Base-by-base conservation (phyloP, 495 filamentous ascomycete genomes). In the Cryomyces minteri region DNA sequence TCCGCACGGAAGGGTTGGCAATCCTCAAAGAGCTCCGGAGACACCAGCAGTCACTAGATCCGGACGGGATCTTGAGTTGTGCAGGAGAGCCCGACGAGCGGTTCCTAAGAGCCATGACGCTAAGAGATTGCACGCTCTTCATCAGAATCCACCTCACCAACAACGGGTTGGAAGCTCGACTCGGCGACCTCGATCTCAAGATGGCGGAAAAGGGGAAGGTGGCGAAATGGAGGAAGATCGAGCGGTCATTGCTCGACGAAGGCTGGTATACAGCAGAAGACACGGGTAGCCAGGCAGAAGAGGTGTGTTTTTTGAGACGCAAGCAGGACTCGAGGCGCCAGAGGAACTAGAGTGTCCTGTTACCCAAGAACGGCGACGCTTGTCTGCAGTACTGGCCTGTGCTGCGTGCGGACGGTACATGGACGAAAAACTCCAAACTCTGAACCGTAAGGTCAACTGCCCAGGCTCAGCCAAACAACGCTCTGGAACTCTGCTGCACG, bases 151-250 rank as follows among this genome's bases (percentile, higher is more conserved):
- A 28, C 12, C 29, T 32, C 31, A 25, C 12, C 0, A 41, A 61
- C 55, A 62, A 55, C 29, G 56, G 54, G 41, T 69, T 90, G 0
- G 79, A 88, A 55, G 79, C 83, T 34, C 74, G 80, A 42, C 63
- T 98, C 2, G 88, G 79, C 0, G 90, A 98, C 60, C 65, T 95
- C 39, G 90, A 98, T 58, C 68, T 84, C 52, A 98, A 98, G 64
- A 77, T 74, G n/a, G 63, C 71, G 10, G 65, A 66, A 4, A 74
- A 70, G 9, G 70, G 68, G 6, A 94, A 93, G 61, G 58, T 75
- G 38, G 56, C 64, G 28, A 82, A 88, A 51, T 98, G 90, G 90
- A 59, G 65, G 48, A 62, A 62, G 5, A 59, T 72, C 4, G 87
- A 94, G 61, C 51, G 54, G 42, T 58, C 60, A 11, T 57, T 95